Evolutionary conservation across 2,329 filamentous ascomycete genomes (phyloP), one percentile per base, ranked within the genome.

Genomic region (Hymenoscyphus occultus): DNA sequence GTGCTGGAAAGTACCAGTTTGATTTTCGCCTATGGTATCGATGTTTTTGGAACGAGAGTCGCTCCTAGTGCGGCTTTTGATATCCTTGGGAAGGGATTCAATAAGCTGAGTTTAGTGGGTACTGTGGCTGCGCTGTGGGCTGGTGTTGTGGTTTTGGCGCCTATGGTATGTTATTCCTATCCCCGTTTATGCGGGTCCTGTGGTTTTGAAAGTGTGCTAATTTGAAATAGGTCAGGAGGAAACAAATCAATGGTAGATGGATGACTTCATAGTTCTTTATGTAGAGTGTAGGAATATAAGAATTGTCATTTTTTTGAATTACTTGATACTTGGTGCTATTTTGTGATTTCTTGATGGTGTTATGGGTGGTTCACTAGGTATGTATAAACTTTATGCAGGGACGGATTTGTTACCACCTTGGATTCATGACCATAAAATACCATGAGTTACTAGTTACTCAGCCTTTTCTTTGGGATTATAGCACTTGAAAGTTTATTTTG

Each of bases 41-140:
- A 99, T 76, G 80, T 98, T 1, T 99, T 96, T 70, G 93, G 91
- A 14, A 94, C 93, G 0, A 83, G 93, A 61, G 86, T 96, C 12
- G 86, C 90, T n/a, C 95, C 95, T 0, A 97, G 92, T 77, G 87
- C 90, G 71, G 85, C 90, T 16, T 99, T 99, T 77, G 95, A 99
- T 79, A 87, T 98, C 54, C 80, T 99, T 16, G 95, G 93, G 68
- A 95, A 93, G 78, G 91, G 92, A 2, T 99, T 99, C 78, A 95
- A 94, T 76, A 97, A 96, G 81, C 75, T 93, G 64, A 90, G 93
- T 71, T 85, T 99, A 74, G 77, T 97, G 45, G 82, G 85, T 16
- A 99, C 95, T 0, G 93, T 99, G 45, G 81, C 90, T 51, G 94
- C 92, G 19, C 82, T 98, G 71, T 86, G 85, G 57, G 83, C 86